Conservation (phyloP, 495 filamentous ascomycete species). For the Penicillium riverlandense region DNA sequence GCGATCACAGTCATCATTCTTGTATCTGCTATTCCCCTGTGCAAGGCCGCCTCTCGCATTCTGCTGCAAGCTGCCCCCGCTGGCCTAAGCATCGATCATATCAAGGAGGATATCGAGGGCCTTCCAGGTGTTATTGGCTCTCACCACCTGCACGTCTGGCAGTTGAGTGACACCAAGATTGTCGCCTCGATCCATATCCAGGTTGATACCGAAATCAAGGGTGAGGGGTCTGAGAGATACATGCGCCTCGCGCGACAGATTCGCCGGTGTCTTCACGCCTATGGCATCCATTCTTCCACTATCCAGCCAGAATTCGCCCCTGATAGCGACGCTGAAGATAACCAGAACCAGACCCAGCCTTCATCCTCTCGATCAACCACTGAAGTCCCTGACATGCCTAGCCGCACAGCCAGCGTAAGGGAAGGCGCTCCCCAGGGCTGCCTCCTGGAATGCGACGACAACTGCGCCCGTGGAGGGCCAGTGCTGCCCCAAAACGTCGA, state of each 20-base stretch:
- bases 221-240: constrained; percentile 67
- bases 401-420: constrained; percentile 42
- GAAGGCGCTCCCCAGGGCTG: constrained; percentile 54
- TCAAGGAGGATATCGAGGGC: constrained; percentile 81
- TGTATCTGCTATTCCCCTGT: constrained; percentile 81
- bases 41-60: constrained; percentile 87
- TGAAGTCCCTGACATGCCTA: constrained; percentile 29
- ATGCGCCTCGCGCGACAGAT: constrained; percentile 81
- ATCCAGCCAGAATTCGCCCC: constrained; percentile 93
- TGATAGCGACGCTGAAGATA: constrained; percentile 48
- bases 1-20: constrained; percentile 96
- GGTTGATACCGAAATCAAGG: constrained; percentile 67
- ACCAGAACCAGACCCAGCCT: constrained; percentile 10
- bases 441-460: constrained; percentile 78
- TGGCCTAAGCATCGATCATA: constrained; percentile 78
- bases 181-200: constrained; percentile 90
- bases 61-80: constrained; percentile 88
- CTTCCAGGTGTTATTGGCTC: constrained; percentile 80
- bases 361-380: constrained; percentile 16
- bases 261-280: constrained; percentile 86
- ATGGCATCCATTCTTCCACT: constrained; percentile 93
- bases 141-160: constrained; percentile 97
- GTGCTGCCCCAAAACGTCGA: constrained; percentile 57
- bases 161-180: constrained; percentile 86
- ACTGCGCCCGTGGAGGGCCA: constrained; percentile 62